A percentile compares a stretch with the other conserved stretches of the same genome.
phyloP scores from a whole-genome alignment of 2,329 filamentous ascomycete genomes.

The Nothomitra cinnamomea region DNA sequence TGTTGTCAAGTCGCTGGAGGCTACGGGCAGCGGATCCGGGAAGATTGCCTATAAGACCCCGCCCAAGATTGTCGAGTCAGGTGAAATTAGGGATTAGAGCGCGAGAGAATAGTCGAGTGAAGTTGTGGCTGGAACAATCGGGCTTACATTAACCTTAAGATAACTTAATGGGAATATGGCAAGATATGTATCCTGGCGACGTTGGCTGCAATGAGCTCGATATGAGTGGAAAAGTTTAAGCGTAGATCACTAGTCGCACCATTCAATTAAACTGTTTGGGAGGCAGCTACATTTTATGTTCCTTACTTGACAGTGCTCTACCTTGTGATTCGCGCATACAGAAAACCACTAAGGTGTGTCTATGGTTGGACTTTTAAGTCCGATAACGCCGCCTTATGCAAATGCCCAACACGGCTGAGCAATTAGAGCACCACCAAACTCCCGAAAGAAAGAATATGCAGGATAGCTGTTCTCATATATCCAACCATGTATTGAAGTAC shows the following conservation, averaged over 20 bases:
- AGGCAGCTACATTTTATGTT: not conserved
- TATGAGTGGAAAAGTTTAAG: not conserved
- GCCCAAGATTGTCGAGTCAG: slow-evolving; percentile 35
- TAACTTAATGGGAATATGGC: not conserved
- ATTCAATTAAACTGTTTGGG: slow-evolving; percentile 1
- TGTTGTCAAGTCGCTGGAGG: slow-evolving; percentile 42
- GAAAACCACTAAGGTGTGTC: not conserved
- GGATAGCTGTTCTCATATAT: slow-evolving; percentile 3
- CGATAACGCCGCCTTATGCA: too few relatives aligned
- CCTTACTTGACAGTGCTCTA: too few relatives aligned
- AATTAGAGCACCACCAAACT: not conserved
- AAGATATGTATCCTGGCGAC: not conserved
- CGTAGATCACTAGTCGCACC: not conserved
- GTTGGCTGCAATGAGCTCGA: not conserved
- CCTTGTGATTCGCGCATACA: not conserved
- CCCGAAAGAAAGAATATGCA: not conserved
- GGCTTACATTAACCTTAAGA: not conserved
- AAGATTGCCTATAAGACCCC: slow-evolving; percentile 30
- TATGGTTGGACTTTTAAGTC: too few relatives aligned
- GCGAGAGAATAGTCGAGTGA: slow-evolving; percentile 18
- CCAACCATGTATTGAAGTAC: slow-evolving; percentile 79
- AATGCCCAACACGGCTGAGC: too few relatives aligned
- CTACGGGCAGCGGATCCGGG: slow-evolving; percentile 36
- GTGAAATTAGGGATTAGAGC: slow-evolving; percentile 17
- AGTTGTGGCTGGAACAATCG: not conserved